Evolutionary conservation across 1,284 basidiomycete species (phyloP).

Genomic region (Tylopilus sp.): DNA sequence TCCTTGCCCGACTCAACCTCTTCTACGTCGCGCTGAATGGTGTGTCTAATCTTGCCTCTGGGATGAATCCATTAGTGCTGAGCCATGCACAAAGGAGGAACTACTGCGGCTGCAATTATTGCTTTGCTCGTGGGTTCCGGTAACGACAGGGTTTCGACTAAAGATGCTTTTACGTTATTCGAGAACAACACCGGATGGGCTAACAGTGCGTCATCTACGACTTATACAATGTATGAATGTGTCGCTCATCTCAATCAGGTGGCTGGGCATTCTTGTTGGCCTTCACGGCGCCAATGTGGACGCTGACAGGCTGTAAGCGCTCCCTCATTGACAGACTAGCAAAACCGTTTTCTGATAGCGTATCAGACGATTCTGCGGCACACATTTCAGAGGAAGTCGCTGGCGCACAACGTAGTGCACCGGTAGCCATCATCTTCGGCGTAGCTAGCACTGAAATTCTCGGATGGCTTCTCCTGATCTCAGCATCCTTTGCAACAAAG

Average conservation of each 20-base stretch:
- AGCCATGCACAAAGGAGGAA: conserved; percentile 43
- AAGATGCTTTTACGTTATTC: conserved; percentile 63
- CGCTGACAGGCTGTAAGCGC: conserved; percentile 63
- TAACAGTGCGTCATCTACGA: conserved; percentile 40
- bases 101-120: conserved; percentile 57
- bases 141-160: conserved; percentile 55
- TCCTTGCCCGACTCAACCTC: conserved; percentile 65
- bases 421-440: conserved; percentile 70
- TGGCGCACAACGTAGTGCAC: conserved; percentile 63
- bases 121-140: conserved; percentile 55
- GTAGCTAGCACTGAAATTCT: conserved; percentile 57
- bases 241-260: conserved; percentile 36
- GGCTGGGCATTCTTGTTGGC: conserved; percentile 71
- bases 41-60: conserved; percentile 26
- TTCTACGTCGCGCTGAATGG: conserved; percentile 65
- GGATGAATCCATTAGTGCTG: background rate
- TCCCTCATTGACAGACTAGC: background rate
- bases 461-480: conserved; percentile 63
- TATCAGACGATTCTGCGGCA: conserved; percentile 69
- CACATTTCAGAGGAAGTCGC: conserved; percentile 74
- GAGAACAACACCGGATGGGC: conserved; percentile 72
- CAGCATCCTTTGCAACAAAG: conserved; percentile 59
- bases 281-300: conserved; percentile 76
- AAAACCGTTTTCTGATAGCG: background rate
- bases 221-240: background rate